Percentiles rank a stretch among this genome's conserved stretches.
Evolutionary conservation across 202 grass and related monocot species (phyloP).

Genomic region (Sporobolus alterniflorus): DNA sequence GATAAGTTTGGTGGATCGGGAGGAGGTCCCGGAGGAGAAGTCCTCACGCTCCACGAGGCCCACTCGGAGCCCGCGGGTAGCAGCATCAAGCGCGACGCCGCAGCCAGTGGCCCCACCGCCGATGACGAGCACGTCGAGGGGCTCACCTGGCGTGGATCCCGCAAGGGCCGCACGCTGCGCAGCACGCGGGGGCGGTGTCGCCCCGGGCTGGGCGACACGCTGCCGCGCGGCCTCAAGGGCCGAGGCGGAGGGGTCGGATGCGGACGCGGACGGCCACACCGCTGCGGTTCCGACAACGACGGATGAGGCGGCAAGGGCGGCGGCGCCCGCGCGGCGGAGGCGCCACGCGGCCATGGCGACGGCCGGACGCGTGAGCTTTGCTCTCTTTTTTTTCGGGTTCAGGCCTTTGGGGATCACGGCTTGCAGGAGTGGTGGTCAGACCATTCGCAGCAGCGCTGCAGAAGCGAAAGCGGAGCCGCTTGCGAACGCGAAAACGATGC

Average conservation of each 20-base stretch:
- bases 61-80: constrained; percentile 79
- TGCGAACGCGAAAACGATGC: no score
- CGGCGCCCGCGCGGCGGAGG: constrained; percentile 54
- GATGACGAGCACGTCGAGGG: constrained; percentile 82
- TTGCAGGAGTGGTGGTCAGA: background rate
- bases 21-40: constrained; percentile 95
- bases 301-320: constrained; percentile 49
- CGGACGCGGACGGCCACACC: constrained; percentile 36
- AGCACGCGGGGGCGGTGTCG: constrained; percentile 48
- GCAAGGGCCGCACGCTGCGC: constrained; percentile 64
- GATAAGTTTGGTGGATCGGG: constrained; percentile 93
- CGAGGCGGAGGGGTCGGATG: constrained; percentile 37
- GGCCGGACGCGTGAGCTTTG: background rate
- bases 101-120: constrained; percentile 89
- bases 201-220: constrained; percentile 44
- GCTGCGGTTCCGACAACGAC: constrained; percentile 29
- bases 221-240: constrained; percentile 50
- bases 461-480: no score
- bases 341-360: constrained; percentile 60
- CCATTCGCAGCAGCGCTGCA: no score
- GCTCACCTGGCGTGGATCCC: constrained; percentile 55
- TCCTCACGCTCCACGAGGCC: constrained; percentile 95
- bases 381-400: background rate
- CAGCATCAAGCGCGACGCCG: constrained; percentile 79
- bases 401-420: background rate